Conservation (phyloP, 1,284 basidiomycete genomes). For the Heterobasidion irregulare region DNA sequence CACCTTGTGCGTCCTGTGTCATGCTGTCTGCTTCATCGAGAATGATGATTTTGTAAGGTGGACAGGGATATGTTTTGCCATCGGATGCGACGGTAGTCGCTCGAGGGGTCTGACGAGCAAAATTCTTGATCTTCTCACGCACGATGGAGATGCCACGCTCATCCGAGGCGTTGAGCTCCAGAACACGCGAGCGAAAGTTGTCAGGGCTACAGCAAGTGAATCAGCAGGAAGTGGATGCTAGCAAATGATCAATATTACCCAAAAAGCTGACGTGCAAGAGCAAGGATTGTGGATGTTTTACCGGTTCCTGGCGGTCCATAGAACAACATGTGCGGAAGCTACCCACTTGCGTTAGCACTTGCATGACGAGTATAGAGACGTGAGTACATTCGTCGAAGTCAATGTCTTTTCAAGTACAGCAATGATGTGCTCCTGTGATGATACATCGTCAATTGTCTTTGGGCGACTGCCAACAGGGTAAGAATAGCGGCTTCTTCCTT, state of each 20-base stretch:
- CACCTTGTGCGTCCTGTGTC: constrained; percentile 98
- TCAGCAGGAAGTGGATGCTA: background rate
- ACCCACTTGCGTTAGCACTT: constrained; percentile 5
- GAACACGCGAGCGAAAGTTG: constrained; percentile 86
- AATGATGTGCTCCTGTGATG: constrained; percentile 95
- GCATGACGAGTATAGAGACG: constrained; percentile 1
- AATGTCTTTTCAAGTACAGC: constrained; percentile 88
- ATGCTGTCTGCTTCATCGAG: constrained; percentile 99
- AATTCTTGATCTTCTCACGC: constrained; percentile 97
- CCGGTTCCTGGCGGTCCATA: constrained; percentile 99
- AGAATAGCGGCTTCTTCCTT: background rate
- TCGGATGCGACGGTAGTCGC: constrained; percentile 70
- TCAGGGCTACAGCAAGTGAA: constrained; percentile 65
- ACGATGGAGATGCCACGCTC: constrained; percentile 97
- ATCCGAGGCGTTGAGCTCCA: constrained; percentile 99
- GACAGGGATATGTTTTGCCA: constrained; percentile 86
- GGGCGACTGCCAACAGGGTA: constrained; percentile 61
- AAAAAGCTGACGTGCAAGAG: constrained; percentile 89
- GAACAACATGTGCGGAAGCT: constrained; percentile 99
- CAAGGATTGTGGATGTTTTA: constrained; percentile 97
- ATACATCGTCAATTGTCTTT: constrained; percentile 95
- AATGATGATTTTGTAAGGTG: constrained; percentile 98
- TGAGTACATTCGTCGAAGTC: constrained; percentile 81
- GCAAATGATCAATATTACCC: constrained; percentile 50
- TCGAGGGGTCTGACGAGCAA: constrained; percentile 90